Evolutionary conservation across 2,329 filamentous ascomycete genomes (phyloP).

Genomic region (Massarina eburnea): DNA sequence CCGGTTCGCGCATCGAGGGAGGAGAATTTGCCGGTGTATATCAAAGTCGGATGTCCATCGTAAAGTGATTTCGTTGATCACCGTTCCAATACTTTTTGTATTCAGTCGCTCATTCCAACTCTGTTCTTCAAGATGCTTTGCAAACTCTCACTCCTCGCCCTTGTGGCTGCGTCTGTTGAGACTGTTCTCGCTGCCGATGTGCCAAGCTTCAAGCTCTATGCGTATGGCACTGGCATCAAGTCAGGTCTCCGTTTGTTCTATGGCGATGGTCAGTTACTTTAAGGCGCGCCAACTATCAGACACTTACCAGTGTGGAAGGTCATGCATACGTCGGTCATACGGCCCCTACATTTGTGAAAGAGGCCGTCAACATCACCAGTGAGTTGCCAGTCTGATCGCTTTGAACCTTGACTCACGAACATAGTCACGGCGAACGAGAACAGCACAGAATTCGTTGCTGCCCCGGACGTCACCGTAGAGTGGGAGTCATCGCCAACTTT

Average conservation of each 20-base stretch:
- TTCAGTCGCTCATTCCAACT: conserved; percentile 9
- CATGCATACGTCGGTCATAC: conserved; percentile 35
- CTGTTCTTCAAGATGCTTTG: conserved; percentile 10
- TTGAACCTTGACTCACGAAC: conserved; percentile 1
- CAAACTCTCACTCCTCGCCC: conserved; percentile 6
- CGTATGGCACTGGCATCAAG: conserved; percentile 29
- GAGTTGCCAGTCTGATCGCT: conserved; percentile 1
- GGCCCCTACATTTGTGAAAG: conserved; percentile 13
- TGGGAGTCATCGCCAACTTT: conserved; percentile 24
- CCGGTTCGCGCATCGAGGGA: neutral
- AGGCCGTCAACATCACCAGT: conserved; percentile 35
- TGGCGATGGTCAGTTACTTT: conserved; percentile 31
- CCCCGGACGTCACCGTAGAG: conserved; percentile 18
- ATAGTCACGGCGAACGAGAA: conserved; percentile 15
- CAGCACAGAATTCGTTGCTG: conserved; percentile 17
- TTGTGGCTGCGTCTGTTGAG: conserved; percentile 7
- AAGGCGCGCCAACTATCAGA: conserved; percentile 1
- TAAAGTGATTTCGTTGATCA: neutral
- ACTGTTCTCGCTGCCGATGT: conserved; percentile 5
- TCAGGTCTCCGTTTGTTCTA: conserved; percentile 35
- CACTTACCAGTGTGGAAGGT: conserved; percentile 19
- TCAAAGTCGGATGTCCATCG: conserved; percentile 6
- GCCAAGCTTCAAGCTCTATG: conserved; percentile 28
- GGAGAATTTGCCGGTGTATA: conserved; percentile 4
- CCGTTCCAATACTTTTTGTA: neutral